Evolutionary conservation across 75 land plant species (phyloP).

Genomic region (Pinus albicaulis): DNA sequence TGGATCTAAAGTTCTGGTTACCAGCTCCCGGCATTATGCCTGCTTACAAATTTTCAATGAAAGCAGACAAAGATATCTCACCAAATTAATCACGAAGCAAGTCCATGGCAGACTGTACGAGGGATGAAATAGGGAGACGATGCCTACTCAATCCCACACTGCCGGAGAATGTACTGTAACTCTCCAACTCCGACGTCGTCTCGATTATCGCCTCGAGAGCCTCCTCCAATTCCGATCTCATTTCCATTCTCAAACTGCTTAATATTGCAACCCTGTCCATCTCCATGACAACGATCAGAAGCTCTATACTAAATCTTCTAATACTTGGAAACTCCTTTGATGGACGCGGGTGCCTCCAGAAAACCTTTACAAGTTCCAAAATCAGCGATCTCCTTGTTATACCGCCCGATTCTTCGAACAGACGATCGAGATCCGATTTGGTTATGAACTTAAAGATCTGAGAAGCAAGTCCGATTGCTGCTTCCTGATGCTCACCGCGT

Average conservation of each 20-base stretch:
- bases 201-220: neutral
- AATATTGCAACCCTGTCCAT: neutral
- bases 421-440: constrained; percentile 18
- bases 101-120: too few relatives aligned
- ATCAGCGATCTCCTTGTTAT: constrained; percentile 7
- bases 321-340: neutral
- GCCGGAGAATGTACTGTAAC: constrained; percentile 17
- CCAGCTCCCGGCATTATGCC: too few relatives aligned
- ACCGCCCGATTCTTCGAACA: constrained; percentile 18
- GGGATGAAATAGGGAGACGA: constrained; percentile 13
- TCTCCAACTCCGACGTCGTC: neutral
- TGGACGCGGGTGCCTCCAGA: neutral
- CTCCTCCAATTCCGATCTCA: too few relatives aligned
- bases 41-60: too few relatives aligned
- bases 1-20: too few relatives aligned
- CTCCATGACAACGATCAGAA: neutral
- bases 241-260: too few relatives aligned
- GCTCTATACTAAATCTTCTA: neutral
- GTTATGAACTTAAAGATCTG: neutral
- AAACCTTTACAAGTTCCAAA: constrained; percentile 4
- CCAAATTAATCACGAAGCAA: too few relatives aligned
- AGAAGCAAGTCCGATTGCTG: constrained; percentile 30
- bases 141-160: constrained; percentile 58
- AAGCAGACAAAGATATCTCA: too few relatives aligned
- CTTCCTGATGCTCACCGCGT: neutral